These are phyloP conservation scores for Penicillium dipodomyicola DNA, from an alignment of 495 filamentous ascomycete species.

Conservation along the genomic window DNA sequence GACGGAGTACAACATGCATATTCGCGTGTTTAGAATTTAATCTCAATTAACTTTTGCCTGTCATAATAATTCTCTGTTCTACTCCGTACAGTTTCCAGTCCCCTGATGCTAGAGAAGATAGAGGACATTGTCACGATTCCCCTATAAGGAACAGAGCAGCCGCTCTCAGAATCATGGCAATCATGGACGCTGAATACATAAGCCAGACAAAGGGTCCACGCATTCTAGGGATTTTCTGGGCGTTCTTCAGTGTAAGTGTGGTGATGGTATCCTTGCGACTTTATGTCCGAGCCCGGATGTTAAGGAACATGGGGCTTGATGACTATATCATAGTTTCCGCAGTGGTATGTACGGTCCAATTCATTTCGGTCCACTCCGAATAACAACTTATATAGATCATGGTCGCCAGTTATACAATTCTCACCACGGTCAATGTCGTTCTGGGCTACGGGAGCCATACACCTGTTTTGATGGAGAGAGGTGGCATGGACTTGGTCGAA, in stretches of 20 bases:
- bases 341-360: neutral
- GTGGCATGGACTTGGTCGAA: constrained; percentile 6
- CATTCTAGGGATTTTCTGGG: constrained; percentile 39
- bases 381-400: constrained; percentile 16
- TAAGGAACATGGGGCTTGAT: constrained; percentile 27
- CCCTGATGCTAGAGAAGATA: neutral
- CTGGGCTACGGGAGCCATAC: constrained; percentile 27
- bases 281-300: constrained; percentile 41
- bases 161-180: neutral
- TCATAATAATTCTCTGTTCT: too few relatives aligned
- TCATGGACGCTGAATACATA: neutral
- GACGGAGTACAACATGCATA: too few relatives aligned
- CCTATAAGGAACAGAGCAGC: neutral
- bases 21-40: too few relatives aligned
- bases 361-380: neutral
- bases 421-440: constrained; percentile 24
- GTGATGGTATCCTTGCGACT: constrained; percentile 36
- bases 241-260: constrained; percentile 24
- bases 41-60: too few relatives aligned
- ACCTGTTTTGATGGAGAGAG: neutral
- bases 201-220: constrained; percentile 7
- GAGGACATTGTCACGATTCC: neutral
- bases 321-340: neutral
- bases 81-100: too few relatives aligned
- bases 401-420: constrained; percentile 20